A percentile compares a stretch with the other conserved stretches of the same genome.
phyloP scores from a whole-genome alignment of 345 rosid genomes.

The Aurinia saxatilis region DNA sequence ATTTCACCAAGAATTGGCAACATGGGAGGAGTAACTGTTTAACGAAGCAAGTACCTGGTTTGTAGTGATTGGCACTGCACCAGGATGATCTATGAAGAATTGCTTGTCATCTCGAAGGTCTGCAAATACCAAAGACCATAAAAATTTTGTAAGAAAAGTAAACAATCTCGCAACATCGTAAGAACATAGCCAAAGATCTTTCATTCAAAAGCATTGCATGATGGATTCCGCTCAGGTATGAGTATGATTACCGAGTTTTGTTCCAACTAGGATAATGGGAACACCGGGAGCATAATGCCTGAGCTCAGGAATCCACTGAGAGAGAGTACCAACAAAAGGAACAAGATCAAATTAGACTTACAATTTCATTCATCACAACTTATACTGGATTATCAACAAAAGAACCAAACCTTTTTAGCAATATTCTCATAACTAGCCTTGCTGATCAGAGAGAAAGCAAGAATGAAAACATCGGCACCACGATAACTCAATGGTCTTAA shows the following conservation, averaged over 20 bases:
- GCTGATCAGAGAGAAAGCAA: conserved; percentile 95
- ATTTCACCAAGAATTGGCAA: neutral
- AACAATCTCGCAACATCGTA: neutral
- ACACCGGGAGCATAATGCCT: conserved; percentile 91
- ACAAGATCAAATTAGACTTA: neutral
- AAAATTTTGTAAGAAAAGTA: neutral
- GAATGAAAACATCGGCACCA: conserved; percentile 91
- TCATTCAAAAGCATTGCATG: neutral
- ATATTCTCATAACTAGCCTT: conserved; percentile 98
- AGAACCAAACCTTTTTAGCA: conserved; percentile 65
- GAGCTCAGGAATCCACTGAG: conserved; percentile 93
- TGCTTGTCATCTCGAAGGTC: conserved; percentile 74
- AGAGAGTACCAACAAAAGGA: conserved; percentile 13
- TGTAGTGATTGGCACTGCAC: conserved; percentile 60
- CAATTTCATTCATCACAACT: neutral
- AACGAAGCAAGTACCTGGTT: conserved; percentile 37
- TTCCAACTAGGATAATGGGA: conserved; percentile 80
- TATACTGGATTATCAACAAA: neutral
- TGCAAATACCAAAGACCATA: conserved; percentile 20
- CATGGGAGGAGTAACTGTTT: neutral
- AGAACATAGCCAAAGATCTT: neutral
- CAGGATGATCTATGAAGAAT: conserved; percentile 64
- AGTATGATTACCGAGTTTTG: conserved; percentile 60
- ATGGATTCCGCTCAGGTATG: neutral
- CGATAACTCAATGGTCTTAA: conserved; percentile 81